Base-by-base conservation (phyloP, 2,329 filamentous ascomycete genomes). In the Monosporascus sp. region DNA sequence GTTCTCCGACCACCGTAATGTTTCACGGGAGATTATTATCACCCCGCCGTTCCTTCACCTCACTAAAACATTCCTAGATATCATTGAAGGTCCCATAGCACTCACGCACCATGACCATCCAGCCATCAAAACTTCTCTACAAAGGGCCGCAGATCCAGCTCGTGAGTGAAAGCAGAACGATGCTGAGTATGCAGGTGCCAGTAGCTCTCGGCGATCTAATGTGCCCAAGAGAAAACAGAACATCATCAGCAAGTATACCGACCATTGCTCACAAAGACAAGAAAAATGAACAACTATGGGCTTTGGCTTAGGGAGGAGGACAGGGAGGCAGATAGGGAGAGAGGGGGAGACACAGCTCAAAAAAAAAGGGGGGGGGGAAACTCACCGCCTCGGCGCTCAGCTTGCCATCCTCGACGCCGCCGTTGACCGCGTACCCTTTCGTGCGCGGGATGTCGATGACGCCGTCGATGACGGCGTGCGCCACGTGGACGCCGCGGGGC, bases 121-220 rank as follows among this genome's bases (percentile, higher is more conserved):
- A 3, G 16, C 20, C n/a, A 52, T 59, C 52, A 68, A 53, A 62
- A 91, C 68, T 88, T 90, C 76, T 91, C 87, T 53, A 88, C 73
- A 68, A 81, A 87, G 3, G 87, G 87, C 57, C 87, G 75, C 35
- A 88, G 73, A 70, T 90, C 87, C 58, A 90, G 70, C 71, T 90
- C 86, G 68, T 86, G 86, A 0, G 86, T 88, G 64, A 88, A 90
- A 2, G 82, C 81, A 7, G 85, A 86, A 61, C 79, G 78, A 9
- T 85, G 85, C 71, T 91, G 87, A 0, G 82, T 85, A 64, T 91
- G 87, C 60, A 91, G 64, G 67, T 82, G 75, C 86, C 87, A 91
- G 65, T 91, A 91, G 17, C 83, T 78, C 63, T 90, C 86, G 38
- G 88, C 87, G 73, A 91, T 91, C 80, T 88, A 56, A 14, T 49